Evolutionary conservation across 139 green algal genomes (phyloP), one percentile per base, ranked within the genome.

Genomic region (Pleodorina starrii): DNA sequence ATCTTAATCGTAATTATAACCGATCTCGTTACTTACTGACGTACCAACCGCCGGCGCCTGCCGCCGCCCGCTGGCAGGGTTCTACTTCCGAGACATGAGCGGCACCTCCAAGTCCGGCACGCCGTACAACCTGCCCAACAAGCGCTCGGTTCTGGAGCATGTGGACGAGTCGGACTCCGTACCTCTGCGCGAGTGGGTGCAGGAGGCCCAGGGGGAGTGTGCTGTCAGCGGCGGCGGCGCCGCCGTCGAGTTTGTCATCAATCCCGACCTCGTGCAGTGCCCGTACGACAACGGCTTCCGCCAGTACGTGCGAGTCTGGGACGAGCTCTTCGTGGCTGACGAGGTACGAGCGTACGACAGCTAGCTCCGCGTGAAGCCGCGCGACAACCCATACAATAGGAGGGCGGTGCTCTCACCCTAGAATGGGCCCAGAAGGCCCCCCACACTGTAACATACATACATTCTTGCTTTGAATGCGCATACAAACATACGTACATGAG

Each of bases 291-390:
- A n/a, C n/a, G n/a, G n/a, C n/a, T n/a, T n/a, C n/a, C n/a, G n/a
- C n/a, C n/a, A n/a, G n/a, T n/a, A n/a, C n/a, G n/a, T n/a, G n/a
- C n/a, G n/a, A n/a, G n/a, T n/a, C n/a, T n/a, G n/a, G n/a, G n/a
- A n/a, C n/a, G n/a, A n/a, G n/a, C n/a, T n/a, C n/a, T n/a, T n/a
- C n/a, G n/a, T n/a, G n/a, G n/a, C n/a, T 77, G 10, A 35, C 48
- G 69, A 50, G 69, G 36, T 36, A n/a, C n/a, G n/a, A n/a, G n/a
- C 69, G 69, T 77, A 77, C 69, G 69, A 77, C 69, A 77, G 50
- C 69, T 35, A 36, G 16, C 50, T 48, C 36, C 21, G 69, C 17
- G 36, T 50, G 69, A 11, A 77, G 36, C 11, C 50, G 36, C 69
- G 36, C 36, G 69, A 50, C 25, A 6, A 69, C n/a, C 16, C n/a